Evolutionary conservation across 2,329 filamentous ascomycete genomes (phyloP), one percentile per base, ranked within the genome.

Genomic region (Exophiala dermatitidis): DNA sequence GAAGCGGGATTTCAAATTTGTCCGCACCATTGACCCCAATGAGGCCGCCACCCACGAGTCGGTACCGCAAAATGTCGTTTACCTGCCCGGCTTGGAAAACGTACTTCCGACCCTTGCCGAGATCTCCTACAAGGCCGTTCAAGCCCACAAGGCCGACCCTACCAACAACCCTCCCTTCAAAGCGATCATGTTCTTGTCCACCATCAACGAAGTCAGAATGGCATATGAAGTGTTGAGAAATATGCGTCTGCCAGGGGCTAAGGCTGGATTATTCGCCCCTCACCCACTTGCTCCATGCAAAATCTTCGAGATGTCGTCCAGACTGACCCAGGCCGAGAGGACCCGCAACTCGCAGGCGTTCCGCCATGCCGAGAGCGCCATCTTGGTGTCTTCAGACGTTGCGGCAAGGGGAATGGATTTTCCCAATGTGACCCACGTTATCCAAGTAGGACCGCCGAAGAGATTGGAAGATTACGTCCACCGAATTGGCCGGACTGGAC

Each of bases 121-220:
- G 69, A 77, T 96, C 48, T 74, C 84, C 44, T 73, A 83, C 34
- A 82, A 86, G 62, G 67, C 55, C 51, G 67, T 48, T 53, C 62
- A 74, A 31, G 71, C 73, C 28, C 67, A 72, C 19, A 63, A 62
- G 38, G 46, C 63, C 10, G 67, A 71, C 48, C 67, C 56, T 52
- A 65, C 38, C 54, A 71, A 62, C 62, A 68, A 58, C 65, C 69
- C 58, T 71, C 87, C 88, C 0, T 96, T 97, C 80, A 98, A 98
- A 77, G 88, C 89, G n/a, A 94, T 98, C 56, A 75, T 95, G 40
- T 98, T 95, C 73, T 85, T 91, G 68, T 87, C 87, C 64, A 88
- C 86, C 26, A 94, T 94, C 86, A 0, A 79, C 81, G 28, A 78
- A 59, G 87, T 90, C 42, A 76, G 83, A 53, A 74, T 90, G 45